phyloP scores from a whole-genome alignment of 2,329 filamentous ascomycete genomes.

The Exserohilum turcica region DNA sequence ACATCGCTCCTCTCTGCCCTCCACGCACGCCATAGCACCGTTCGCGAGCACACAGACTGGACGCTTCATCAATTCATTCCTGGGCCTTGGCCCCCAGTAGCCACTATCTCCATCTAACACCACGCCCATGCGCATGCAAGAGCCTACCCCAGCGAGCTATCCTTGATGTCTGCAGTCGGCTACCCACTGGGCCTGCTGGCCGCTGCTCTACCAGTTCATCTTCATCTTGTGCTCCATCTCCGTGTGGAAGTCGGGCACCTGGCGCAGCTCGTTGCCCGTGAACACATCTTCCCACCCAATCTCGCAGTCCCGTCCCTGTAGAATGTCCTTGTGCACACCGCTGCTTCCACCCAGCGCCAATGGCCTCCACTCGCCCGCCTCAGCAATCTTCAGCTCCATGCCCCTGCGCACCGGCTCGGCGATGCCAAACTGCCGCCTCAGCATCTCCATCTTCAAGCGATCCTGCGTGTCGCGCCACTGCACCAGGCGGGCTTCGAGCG shows the following conservation, averaged over 20 bases:
- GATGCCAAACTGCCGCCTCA: constrained; percentile 87
- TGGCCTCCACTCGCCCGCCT: constrained; percentile 79
- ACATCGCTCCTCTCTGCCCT: neutral
- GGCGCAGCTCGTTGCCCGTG: constrained; percentile 72
- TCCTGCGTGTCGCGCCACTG: constrained; percentile 92
- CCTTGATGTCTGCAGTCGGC: neutral
- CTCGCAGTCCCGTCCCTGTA: constrained; percentile 76
- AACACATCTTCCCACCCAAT: constrained; percentile 95
- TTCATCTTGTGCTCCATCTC: constrained; percentile 93
- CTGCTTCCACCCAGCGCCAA: constrained; percentile 68
- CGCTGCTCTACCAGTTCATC: constrained; percentile 63
- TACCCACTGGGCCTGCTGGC: neutral
- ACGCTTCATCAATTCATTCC: constrained; percentile 6
- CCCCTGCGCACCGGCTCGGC: constrained; percentile 88
- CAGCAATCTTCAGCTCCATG: constrained; percentile 93
- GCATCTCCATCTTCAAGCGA: constrained; percentile 80
- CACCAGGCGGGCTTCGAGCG: constrained; percentile 86
- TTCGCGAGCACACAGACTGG: neutral
- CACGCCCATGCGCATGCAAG: neutral
- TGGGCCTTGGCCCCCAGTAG: neutral
- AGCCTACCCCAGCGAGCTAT: neutral
- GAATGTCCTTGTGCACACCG: constrained; percentile 85
- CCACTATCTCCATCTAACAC: neutral
- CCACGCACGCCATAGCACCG: neutral
- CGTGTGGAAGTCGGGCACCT: constrained; percentile 76